phyloP scores from a whole-genome alignment of 164 flowering plant species.

The Malania oleifera region DNA sequence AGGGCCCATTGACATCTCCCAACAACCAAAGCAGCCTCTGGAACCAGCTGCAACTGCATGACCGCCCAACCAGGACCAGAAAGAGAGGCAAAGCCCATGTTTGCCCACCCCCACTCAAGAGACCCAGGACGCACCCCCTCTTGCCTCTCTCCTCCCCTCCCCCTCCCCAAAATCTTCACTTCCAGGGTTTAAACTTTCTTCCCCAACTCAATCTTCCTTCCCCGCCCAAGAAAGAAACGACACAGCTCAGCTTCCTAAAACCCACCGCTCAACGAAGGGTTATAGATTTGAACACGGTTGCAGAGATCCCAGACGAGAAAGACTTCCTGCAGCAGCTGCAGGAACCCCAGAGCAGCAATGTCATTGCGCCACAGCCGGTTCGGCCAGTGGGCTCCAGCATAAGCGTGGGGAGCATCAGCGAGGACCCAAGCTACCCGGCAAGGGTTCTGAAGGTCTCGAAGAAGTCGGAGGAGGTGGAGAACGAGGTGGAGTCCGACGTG shows the following conservation, averaged over 20 bases:
- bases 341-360: constrained; percentile 13
- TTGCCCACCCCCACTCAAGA: constrained; percentile 36
- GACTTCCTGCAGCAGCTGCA: constrained; percentile 43
- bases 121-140: constrained; percentile 21
- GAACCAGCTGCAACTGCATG: constrained; percentile 48
- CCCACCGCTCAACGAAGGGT: neutral
- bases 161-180: constrained; percentile 23
- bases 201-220: constrained; percentile 37
- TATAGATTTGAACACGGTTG: constrained; percentile 36
- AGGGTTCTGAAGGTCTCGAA: constrained; percentile 11
- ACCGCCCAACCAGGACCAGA: constrained; percentile 52
- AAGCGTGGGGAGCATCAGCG: constrained; percentile 39
- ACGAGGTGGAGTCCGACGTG: constrained; percentile 59
- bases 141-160: constrained; percentile 21
- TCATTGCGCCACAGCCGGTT: constrained; percentile 65
- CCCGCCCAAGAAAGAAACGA: neutral
- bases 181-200: constrained; percentile 50
- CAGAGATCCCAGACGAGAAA: constrained; percentile 40
- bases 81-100: constrained; percentile 48
- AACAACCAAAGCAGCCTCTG: constrained; percentile 40
- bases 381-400: constrained; percentile 76
- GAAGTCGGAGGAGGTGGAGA: constrained; percentile 68
- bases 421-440: constrained; percentile 11
- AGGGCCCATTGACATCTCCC: constrained; percentile 20
- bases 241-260: constrained; percentile 1